Evolutionary conservation across 768 basidiomycete species (phyloP).

Genomic region (Boletus tomentosulus): DNA sequence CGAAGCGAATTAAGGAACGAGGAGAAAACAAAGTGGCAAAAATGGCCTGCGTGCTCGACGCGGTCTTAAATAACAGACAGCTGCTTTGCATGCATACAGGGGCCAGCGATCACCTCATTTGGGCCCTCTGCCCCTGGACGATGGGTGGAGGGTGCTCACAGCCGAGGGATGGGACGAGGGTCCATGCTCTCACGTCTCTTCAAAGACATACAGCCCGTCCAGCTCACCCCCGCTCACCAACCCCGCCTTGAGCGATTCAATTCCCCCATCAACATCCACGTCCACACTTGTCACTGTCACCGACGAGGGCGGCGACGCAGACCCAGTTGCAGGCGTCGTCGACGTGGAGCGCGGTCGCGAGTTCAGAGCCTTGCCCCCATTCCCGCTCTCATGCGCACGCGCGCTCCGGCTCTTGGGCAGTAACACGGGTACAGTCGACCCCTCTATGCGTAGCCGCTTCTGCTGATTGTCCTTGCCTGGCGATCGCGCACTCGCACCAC

Average conservation of each 20-base stretch:
- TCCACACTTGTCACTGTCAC: slow-evolving; percentile 17
- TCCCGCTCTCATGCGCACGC: background rate
- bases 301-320: slow-evolving; percentile 20
- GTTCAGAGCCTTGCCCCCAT: background rate
- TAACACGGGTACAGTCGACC: slow-evolving; percentile 1
- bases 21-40: background rate
- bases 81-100: background rate
- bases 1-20: background rate
- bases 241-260: slow-evolving; percentile 23
- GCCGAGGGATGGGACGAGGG: background rate
- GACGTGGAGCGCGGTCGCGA: slow-evolving; percentile 3
- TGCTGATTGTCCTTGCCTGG: slow-evolving; percentile 17
- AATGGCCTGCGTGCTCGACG: background rate
- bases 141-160: slow-evolving; percentile 2
- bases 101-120: background rate
- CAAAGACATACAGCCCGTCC: slow-evolving; percentile 32
- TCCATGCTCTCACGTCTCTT: slow-evolving; percentile 14
- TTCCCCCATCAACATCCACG: slow-evolving; percentile 15
- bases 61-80: background rate
- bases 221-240: slow-evolving; percentile 29
- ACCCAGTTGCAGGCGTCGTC: slow-evolving; percentile 6
- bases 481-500: slow-evolving; percentile 7
- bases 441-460: slow-evolving; percentile 29
- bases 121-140: slow-evolving; percentile 8
- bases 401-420: slow-evolving; percentile 2